phyloP scores from a whole-genome alignment of 352 stramenopile species.

The Thalassiosira livingstoniorum region DNA sequence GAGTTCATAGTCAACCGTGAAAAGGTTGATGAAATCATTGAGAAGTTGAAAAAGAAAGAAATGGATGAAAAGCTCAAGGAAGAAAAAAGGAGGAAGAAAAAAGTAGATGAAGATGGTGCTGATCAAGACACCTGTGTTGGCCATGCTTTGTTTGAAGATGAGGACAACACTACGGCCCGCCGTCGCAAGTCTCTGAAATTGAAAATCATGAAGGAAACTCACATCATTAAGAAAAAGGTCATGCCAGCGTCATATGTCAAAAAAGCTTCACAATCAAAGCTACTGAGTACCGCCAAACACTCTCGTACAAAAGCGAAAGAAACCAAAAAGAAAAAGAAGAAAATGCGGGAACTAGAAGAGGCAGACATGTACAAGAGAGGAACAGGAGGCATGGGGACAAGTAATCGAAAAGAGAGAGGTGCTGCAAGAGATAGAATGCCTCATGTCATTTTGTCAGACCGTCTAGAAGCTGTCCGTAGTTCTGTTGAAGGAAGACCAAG shows the following conservation, averaged over 20 bases:
- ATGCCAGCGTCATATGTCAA: slow-evolving; percentile 15
- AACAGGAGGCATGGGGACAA: slow-evolving; percentile 69
- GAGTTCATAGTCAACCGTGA: slow-evolving; percentile 79
- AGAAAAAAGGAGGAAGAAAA: slow-evolving; percentile 38
- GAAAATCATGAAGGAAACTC: slow-evolving; percentile 47
- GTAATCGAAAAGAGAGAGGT: slow-evolving; percentile 78
- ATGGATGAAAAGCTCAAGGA: slow-evolving; percentile 38
- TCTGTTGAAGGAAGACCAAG: slow-evolving; percentile 69
- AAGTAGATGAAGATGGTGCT: slow-evolving; percentile 24
- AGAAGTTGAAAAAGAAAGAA: slow-evolving; percentile 43
- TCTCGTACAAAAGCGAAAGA: slow-evolving; percentile 47
- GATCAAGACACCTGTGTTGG: slow-evolving; percentile 66
- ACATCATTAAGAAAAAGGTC: slow-evolving; percentile 31
- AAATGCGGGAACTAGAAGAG: slow-evolving; percentile 77
- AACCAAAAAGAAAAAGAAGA: slow-evolving; percentile 76
- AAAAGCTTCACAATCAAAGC: slow-evolving; percentile 48
- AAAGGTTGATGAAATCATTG: slow-evolving; percentile 77
- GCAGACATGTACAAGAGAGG: slow-evolving; percentile 68
- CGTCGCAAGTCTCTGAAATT: slow-evolving; percentile 37
- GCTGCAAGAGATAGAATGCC: slow-evolving; percentile 76
- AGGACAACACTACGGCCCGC: slow-evolving; percentile 71
- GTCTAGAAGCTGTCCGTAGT: slow-evolving; percentile 75
- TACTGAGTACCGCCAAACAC: slow-evolving; percentile 42
- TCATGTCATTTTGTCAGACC: slow-evolving; percentile 83
- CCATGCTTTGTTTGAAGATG: slow-evolving; percentile 83